Base-by-base conservation (phyloP, 1,139 yeast species). In the Kodamaea arcana region DNA sequence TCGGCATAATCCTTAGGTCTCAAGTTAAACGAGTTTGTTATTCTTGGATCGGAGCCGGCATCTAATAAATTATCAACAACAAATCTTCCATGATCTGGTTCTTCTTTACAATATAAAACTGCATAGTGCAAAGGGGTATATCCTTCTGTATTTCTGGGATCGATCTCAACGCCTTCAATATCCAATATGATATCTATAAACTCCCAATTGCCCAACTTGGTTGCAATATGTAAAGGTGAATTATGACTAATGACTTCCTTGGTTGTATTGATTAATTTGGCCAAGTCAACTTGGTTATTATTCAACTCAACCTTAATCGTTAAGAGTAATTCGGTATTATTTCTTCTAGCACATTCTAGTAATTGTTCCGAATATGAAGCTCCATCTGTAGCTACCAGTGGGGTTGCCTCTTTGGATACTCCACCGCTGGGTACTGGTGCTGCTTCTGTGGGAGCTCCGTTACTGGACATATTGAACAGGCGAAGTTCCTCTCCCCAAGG, bases 71-170 rank as follows among this genome's bases (percentile, higher is more conserved):
- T 84, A 50, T 87, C 95, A 7, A 80, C 71, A 30, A 92, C 71
- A 49, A 83, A 88, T 28, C 74, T 65, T 1, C 96, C 97, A 58
- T 83, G 92, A 41, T 85, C 97, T 0, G 92, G 84, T 52, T 92
- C 97, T 12, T 76, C 78, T 30, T 66, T 66, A 16, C 90, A 70
- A 53, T 84, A 88, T 46, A 76, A 75, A 10, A 83, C 95, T 3
- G 95, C 94, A 45, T 75, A 65, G 60, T 92, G 97, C 47, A 92
- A 71, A 9, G 98, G 97, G 1, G 97, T 87, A 45, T 86, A 90
- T 24, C 88, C 88, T 33, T 80, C 83, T 29, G 80, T 68, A 56
- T 85, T 85, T 31, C 63, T 57, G 0, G 95, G 92, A 54, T 92
- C 96, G 28, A 90, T 80, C 49, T 88, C 96, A 16, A 90, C 90